These are phyloP conservation scores for Talaromyces pinophilus DNA, from an alignment of 2,329 filamentous ascomycete species.

Conservation along the genomic window DNA sequence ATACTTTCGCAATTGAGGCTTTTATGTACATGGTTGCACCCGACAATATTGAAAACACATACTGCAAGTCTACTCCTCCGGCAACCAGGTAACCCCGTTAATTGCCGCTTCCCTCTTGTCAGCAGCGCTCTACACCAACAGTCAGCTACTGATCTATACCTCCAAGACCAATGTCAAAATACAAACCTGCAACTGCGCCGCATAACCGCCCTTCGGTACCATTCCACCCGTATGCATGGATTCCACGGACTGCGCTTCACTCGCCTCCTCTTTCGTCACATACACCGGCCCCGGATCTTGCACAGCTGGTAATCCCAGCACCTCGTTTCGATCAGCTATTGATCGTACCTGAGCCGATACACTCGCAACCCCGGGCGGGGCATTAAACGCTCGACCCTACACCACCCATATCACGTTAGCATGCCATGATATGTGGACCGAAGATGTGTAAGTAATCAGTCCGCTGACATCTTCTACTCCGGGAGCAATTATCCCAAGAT, in stretches of 20 bases:
- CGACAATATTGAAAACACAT: too few relatives aligned
- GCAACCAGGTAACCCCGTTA: conserved; percentile 23
- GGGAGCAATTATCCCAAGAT: background rate
- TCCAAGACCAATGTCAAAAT: background rate
- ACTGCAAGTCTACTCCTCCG: conserved; percentile 12
- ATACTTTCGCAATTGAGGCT: background rate
- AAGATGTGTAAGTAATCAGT: background rate
- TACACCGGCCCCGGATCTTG: conserved; percentile 29
- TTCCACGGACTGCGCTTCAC: conserved; percentile 34
- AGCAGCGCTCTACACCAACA: conserved; percentile 34
- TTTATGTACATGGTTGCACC: background rate
- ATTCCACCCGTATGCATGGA: conserved; percentile 34
- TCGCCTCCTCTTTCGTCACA: conserved; percentile 38
- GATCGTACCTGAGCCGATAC: conserved; percentile 36
- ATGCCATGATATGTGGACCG: background rate
- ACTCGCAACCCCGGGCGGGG: conserved; percentile 34
- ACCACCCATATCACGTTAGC: background rate
- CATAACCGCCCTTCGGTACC: conserved; percentile 35
- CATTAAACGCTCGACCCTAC: conserved; percentile 38
- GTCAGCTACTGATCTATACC: background rate
- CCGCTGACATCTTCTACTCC: background rate
- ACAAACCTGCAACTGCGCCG: conserved; percentile 39
- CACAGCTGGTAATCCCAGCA: conserved; percentile 31
- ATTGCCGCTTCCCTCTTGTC: conserved; percentile 36
- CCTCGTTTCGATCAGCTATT: conserved; percentile 39